A percentile compares a stretch with the other conserved stretches of the same genome.
Conservation (phyloP, 2,329 filamentous ascomycete genomes). For the Fusarium buharicum region DNA sequence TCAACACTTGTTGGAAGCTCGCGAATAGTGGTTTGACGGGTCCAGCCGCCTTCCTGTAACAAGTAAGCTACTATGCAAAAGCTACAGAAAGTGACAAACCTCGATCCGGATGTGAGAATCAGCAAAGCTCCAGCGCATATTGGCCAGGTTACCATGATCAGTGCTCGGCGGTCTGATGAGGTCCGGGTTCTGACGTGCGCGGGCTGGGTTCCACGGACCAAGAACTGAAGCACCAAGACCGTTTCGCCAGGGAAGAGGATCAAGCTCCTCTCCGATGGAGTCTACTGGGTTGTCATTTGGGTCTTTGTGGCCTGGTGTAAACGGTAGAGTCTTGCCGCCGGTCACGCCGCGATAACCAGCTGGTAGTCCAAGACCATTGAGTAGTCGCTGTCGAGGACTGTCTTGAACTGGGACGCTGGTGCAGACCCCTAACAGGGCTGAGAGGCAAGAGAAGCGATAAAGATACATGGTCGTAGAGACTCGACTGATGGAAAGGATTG, state of each 20-base stretch:
- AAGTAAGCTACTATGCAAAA: slow-evolving; percentile 3
- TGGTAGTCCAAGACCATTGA: slow-evolving; percentile 60
- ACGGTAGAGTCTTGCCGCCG: slow-evolving; percentile 58
- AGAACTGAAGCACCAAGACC: slow-evolving; percentile 73
- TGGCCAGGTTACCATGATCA: slow-evolving; percentile 75
- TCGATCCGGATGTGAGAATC: slow-evolving; percentile 73
- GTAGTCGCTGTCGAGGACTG: slow-evolving; percentile 65
- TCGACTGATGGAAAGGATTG: background rate
- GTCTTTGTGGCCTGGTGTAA: slow-evolving; percentile 68
- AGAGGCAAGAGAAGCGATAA: slow-evolving; percentile 23
- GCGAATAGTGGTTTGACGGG: slow-evolving; percentile 75
- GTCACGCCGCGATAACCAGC: slow-evolving; percentile 53
- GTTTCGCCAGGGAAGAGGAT: slow-evolving; percentile 73
- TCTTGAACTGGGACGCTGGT: slow-evolving; percentile 51
- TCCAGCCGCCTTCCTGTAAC: slow-evolving; percentile 77
- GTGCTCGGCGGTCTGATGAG: slow-evolving; percentile 77
- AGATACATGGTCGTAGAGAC: slow-evolving; percentile 29
- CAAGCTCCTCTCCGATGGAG: slow-evolving; percentile 66
- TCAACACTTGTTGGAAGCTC: slow-evolving; percentile 74
- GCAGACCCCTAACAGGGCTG: slow-evolving; percentile 29
- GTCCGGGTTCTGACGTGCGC: slow-evolving; percentile 76
- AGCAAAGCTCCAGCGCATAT: slow-evolving; percentile 78
- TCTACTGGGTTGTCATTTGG: slow-evolving; percentile 72
- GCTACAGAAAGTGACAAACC: slow-evolving; percentile 50
- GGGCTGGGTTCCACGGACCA: slow-evolving; percentile 74